A percentile compares a stretch with the other conserved stretches of the same genome.
phyloP scores from a whole-genome alignment of 1,284 basidiomycete species.

The Vanrija humicola region DNA sequence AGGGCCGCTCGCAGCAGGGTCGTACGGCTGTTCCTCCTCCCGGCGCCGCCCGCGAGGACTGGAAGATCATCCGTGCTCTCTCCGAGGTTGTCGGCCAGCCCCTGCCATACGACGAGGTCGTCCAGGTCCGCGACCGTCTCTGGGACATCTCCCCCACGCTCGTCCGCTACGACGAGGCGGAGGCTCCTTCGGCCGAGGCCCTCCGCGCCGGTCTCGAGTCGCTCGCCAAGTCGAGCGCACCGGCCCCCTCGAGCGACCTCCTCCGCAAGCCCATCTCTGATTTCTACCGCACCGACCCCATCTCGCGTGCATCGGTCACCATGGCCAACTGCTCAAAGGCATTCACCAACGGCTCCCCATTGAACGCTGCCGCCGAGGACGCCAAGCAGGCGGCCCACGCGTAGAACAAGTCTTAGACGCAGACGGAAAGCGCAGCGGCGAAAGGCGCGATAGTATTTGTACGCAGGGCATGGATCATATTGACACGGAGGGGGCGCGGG shows the following conservation, averaged over 20 bases:
- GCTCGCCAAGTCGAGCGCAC: conserved; percentile 56
- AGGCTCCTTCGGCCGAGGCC: conserved; percentile 68
- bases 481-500: neutral
- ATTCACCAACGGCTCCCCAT: conserved; percentile 41
- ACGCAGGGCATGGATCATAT: conserved; percentile 17
- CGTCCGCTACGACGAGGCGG: conserved; percentile 81
- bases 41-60: conserved; percentile 92
- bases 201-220: conserved; percentile 66
- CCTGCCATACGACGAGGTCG: conserved; percentile 85
- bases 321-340: conserved; percentile 51
- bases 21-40: conserved; percentile 92
- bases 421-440: neutral
- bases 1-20: conserved; percentile 87
- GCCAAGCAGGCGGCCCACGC: conserved; percentile 14
- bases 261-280: conserved; percentile 82
- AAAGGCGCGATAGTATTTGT: conserved; percentile 11
- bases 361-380: conserved; percentile 13
- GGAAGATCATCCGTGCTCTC: conserved; percentile 95
- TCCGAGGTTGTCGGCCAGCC: conserved; percentile 80
- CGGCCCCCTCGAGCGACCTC: conserved; percentile 53
- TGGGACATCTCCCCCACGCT: conserved; percentile 95
- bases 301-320: conserved; percentile 52
- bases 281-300: conserved; percentile 84
- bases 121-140: conserved; percentile 86
- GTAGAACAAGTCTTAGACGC: conserved; percentile 1